Conservation (phyloP, 129 eudicot species). For the Apium graveolens region DNA sequence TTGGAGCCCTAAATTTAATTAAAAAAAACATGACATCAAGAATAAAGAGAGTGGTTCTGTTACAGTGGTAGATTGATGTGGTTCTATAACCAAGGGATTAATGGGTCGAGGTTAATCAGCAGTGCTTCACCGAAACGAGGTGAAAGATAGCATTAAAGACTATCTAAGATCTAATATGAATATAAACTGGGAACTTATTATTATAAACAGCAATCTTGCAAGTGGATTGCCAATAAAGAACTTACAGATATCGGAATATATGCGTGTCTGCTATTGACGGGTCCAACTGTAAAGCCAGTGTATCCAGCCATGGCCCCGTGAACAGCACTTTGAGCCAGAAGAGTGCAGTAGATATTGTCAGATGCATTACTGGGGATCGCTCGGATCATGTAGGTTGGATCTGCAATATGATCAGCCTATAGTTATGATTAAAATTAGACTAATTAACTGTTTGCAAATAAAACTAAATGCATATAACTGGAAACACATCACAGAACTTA, state of each 20-base stretch:
- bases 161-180: neutral
- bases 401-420: constrained; percentile 31
- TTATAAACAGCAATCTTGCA: neutral
- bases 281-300: constrained; percentile 89
- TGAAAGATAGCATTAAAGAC: neutral
- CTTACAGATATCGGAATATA: constrained; percentile 79
- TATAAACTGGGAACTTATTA: neutral
- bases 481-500: neutral
- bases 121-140: neutral
- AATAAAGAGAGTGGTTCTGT: neutral
- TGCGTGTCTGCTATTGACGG: constrained; percentile 85
- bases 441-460: neutral
- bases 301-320: constrained; percentile 98
- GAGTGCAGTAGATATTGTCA: constrained; percentile 87
- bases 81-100: neutral
- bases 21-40: neutral
- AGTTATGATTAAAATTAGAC: neutral
- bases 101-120: neutral
- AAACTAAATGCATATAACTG: neutral
- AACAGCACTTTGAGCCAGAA: constrained; percentile 86
- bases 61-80: neutral
- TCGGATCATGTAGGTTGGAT: constrained; percentile 92
- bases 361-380: constrained; percentile 89
- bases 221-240: neutral
- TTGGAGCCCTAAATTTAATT: neutral